Percentiles rank a stretch among this genome's conserved stretches.
Conservation (phyloP, 306 rosid species). For the Pyrus communis region DNA sequence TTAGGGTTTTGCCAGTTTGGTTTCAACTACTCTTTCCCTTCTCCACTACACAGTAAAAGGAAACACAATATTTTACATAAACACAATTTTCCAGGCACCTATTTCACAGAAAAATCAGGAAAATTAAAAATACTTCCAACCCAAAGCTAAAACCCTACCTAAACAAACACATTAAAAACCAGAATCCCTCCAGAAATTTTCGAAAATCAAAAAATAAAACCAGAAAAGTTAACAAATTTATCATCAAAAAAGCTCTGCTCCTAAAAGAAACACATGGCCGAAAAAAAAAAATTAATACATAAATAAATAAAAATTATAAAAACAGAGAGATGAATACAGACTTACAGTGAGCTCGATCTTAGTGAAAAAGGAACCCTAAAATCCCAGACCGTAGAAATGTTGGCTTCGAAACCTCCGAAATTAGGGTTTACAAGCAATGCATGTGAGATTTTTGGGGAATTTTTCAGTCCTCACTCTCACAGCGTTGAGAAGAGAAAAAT, state of each 20-base stretch:
- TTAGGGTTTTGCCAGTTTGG: not conserved
- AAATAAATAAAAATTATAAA: not conserved
- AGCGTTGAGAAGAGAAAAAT: not conserved
- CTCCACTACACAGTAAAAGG: not conserved
- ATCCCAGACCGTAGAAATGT: not conserved
- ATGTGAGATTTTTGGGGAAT: not conserved
- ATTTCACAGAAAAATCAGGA: not conserved
- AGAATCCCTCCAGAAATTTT: not conserved
- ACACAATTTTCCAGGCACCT: not conserved
- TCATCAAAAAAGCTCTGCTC: not conserved
- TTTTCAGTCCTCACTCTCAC: not conserved
- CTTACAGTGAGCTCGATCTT: not conserved
- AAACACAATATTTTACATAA: not conserved
- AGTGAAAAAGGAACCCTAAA: not conserved
- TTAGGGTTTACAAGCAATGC: slow-evolving; percentile 4
- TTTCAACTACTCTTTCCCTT: not conserved
- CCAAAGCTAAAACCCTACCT: not conserved
- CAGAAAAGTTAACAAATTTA: not conserved
- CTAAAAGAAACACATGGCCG: not conserved
- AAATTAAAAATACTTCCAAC: not conserved
- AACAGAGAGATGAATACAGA: not conserved
- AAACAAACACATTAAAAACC: not conserved
- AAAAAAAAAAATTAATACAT: not conserved
- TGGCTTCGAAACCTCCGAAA: not conserved
- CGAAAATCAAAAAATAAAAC: not conserved